These are phyloP conservation scores for Nannochloropsis salina DNA, from an alignment of 108 stramenopile genomes.

Conservation along the genomic window DNA sequence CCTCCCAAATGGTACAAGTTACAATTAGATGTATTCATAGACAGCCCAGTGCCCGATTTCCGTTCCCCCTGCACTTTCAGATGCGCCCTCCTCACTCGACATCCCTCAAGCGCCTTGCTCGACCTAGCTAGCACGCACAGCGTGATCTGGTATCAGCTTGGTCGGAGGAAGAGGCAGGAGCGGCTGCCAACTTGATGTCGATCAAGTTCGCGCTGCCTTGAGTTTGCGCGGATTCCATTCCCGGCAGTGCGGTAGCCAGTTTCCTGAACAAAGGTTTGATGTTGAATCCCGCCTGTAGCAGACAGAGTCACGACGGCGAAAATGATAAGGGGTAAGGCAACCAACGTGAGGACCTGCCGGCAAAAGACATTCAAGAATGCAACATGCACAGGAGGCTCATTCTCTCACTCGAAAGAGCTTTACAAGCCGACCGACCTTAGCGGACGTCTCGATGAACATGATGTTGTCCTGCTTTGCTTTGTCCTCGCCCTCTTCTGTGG, in stretches of 20 bases:
- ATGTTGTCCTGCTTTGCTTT: constrained; percentile 82
- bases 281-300: constrained; percentile 61
- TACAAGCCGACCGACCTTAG: constrained; percentile 69
- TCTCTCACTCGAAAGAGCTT: constrained; percentile 41
- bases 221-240: constrained; percentile 64
- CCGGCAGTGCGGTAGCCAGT: constrained; percentile 89
- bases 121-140: not conserved
- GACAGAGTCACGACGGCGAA: no score
- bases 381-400: no score
- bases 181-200: constrained; percentile 76
- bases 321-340: no score
- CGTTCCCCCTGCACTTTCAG: not conserved
- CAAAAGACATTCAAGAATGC: no score
- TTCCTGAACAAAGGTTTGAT: constrained; percentile 94
- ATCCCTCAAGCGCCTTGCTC: not conserved
- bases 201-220: constrained; percentile 68
- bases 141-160: constrained; percentile 12
- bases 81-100: not conserved
- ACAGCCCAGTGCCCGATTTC: not conserved
- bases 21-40: not conserved
- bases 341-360: no score
- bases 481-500: constrained; percentile 90
- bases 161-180: not conserved
- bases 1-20: not conserved
- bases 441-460: constrained; percentile 95